Base-by-base conservation (phyloP, 1,284 basidiomycete species). In the Amylostereum areolatum region DNA sequence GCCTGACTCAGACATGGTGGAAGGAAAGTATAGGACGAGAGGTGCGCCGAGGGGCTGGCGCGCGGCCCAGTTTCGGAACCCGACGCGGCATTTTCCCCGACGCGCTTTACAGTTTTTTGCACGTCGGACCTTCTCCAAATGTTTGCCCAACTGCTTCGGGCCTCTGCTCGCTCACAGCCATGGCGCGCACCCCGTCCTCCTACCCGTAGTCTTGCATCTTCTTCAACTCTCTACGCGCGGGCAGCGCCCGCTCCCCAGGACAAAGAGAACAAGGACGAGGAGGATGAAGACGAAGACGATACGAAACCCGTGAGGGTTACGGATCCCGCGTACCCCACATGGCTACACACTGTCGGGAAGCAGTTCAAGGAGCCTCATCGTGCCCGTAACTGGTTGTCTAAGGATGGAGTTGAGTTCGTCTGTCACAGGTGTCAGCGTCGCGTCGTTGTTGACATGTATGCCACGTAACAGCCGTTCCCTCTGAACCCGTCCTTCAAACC, bases 401-500 rank as follows among this genome's bases (percentile, higher is more conserved):
- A 66, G 33, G 61, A 72, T 59, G 70, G 74, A 70, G 81, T 80
- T 77, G 66, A 73, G 72, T 73, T 59, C 60, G 60, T 68, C 57
- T 43, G 24, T 51, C 33, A n/a, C 32, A 34, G 31, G 8, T 45
- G 32, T 30, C 45, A 36, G 47, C 50, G 46, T 62, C 43, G 57
- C 49, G 43, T 51, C 39, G 53, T 46, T 52, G 46, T 27, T 54
- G 43, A 36, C 18, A 12, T 46, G 28, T 37, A 24, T 35, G 5
- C 5, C 8, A 5, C 37, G 35, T 49, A n/a, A 18, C 40, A 86
- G 84, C 89, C 90, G 1, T 93, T 92, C 64, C 88, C 89, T 11
- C 70, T 88, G 66, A 93, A 93, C 60, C 78, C 78, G 6, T 81
- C 85, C 0, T 93, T 92, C 66, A 78, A 76, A 56, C 90, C 90